These are phyloP conservation scores for Bryoerythrophyllum caledonicum DNA, from an alignment of 225 moss, liverwort and hornwort genomes.

Conservation along the genomic window DNA sequence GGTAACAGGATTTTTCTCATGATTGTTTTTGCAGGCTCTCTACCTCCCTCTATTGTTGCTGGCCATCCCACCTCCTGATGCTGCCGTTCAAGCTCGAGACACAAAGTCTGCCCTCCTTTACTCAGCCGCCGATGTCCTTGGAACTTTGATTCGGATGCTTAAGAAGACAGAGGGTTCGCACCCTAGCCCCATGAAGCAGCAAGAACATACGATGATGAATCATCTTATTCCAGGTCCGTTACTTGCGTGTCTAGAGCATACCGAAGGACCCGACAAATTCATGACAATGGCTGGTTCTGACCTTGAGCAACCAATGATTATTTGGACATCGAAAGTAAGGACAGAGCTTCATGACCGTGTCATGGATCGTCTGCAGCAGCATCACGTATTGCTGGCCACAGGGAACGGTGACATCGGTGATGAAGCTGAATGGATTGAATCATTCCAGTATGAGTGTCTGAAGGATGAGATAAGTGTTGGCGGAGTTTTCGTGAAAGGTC, in stretches of 20 bases:
- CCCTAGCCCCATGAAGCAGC: conserved; percentile 58
- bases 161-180: conserved; percentile 53
- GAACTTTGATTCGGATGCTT: conserved; percentile 81
- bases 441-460: conserved; percentile 74
- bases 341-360: conserved; percentile 77
- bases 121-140: conserved; percentile 89
- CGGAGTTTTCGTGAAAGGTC: conserved; percentile 79
- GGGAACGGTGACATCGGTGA: conserved; percentile 65
- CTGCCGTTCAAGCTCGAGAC: conserved; percentile 67
- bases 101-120: conserved; percentile 94
- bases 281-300: conserved; percentile 85
- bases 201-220: conserved; percentile 62
- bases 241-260: conserved; percentile 73
- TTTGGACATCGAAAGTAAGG: conserved; percentile 86
- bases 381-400: conserved; percentile 68
- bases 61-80: conserved; percentile 84
- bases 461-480: conserved; percentile 90
- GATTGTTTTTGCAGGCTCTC: conserved; percentile 59
- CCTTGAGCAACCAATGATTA: conserved; percentile 82
- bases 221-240: conserved; percentile 79
- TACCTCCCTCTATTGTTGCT: conserved; percentile 88
- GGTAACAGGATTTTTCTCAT: conserved; percentile 5
- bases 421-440: conserved; percentile 89
- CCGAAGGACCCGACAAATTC: conserved; percentile 93
- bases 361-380: conserved; percentile 72